Base-by-base conservation (phyloP, 495 filamentous ascomycete species). In the Podospora fimiseda region DNA sequence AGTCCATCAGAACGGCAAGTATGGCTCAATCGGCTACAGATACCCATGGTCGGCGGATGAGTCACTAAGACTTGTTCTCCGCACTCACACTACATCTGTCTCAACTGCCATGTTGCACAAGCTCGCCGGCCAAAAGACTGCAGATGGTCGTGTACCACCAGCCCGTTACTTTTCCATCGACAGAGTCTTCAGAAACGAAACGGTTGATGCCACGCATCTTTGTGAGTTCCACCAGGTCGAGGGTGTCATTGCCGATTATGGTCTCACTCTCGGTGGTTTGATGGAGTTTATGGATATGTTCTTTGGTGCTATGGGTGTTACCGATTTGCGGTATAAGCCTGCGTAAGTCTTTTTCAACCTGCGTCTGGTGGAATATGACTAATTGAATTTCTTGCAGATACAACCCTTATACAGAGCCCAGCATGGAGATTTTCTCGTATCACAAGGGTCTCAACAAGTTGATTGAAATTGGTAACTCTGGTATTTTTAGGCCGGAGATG, bases 201-300 rank as follows among this genome's bases (percentile, higher is more conserved):
- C 88, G 5, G 91, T 98, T 55, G 93, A 97, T 65, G 90, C 90
- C 16, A 96, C 93, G 8, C 93, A 98, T 75, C 73, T 98, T 57
- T 90, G 90, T 13, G 92, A 98, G 74, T 98, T 98, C 81, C 93
- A 97, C 73, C 93, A 98, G 67, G 85, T 96, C 42, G 93, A 98
- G 71, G 93, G 93, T 65, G 91, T 98, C 52, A 96, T 97, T 75
- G 93, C 93, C 11, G 93, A 98, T 68, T 96, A 91, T 61, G 84
- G 83, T 18, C 73, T 98, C 40, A 90, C 90, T 7, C 78, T 98
- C 11, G 93, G 92, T 56, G 92, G 90, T 22, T 74, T 96, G 58
- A 96, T 96, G 74, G 87, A 88, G 55, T 97, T 98, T 76, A 94
- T 98, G 83, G 83, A 91, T 60, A 83, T 90, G 58, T 98, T 98